These are phyloP conservation scores for Kazachstania taianensis DNA, from an alignment of 805 yeast genomes.

Conservation along the genomic window DNA sequence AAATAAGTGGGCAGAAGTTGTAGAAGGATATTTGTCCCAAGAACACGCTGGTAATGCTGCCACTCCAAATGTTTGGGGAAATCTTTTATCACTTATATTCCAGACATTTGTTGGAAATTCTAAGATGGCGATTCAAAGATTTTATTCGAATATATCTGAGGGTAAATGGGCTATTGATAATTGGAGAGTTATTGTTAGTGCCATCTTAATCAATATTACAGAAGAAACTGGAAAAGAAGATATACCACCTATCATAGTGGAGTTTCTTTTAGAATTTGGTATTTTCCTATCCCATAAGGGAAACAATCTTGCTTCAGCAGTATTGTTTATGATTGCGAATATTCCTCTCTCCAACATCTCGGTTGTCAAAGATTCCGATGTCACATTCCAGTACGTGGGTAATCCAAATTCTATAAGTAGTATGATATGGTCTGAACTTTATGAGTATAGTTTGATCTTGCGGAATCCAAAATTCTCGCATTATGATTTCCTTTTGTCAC, in stretches of 20 bases:
- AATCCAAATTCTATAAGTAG: constrained; percentile 33
- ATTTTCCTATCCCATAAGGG: constrained; percentile 33
- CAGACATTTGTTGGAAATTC: constrained; percentile 57
- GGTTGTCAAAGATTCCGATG: constrained; percentile 22
- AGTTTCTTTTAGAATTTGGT: constrained; percentile 44
- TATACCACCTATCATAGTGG: constrained; percentile 23
- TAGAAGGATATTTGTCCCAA: constrained; percentile 45
- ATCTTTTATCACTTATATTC: constrained; percentile 44
- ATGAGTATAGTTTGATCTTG: constrained; percentile 41
- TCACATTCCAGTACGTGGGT: constrained; percentile 34
- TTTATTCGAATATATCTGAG: constrained; percentile 32
- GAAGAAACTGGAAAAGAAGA: neutral
- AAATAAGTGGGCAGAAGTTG: constrained; percentile 47
- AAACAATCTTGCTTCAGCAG: constrained; percentile 31
- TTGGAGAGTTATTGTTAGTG: constrained; percentile 41
- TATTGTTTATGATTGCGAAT: constrained; percentile 40
- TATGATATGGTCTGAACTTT: constrained; percentile 54
- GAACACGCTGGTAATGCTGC: constrained; percentile 36
- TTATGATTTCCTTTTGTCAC: constrained; percentile 45
- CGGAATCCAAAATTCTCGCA: constrained; percentile 27
- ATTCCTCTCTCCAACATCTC: constrained; percentile 33
- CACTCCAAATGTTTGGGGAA: constrained; percentile 24
- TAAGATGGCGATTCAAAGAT: constrained; percentile 40
- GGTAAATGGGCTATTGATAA: constrained; percentile 40
- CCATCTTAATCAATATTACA: constrained; percentile 30